Conservation (phyloP, 2,329 filamentous ascomycete genomes). For the Lecanicillium sp. region DNA sequence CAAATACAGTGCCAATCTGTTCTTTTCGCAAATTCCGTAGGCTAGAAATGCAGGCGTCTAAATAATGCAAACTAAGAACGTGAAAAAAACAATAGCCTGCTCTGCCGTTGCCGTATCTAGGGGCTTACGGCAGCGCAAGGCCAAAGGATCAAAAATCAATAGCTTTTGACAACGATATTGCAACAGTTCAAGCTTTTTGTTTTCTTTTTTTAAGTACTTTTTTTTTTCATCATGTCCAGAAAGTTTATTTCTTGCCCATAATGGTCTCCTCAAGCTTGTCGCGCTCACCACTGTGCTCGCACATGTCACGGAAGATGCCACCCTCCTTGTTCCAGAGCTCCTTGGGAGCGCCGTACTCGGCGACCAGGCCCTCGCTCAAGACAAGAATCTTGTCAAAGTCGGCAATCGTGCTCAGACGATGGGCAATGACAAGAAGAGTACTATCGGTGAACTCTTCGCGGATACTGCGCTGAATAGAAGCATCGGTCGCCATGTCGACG, state of each 20-base stretch:
- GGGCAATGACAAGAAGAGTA: conserved; percentile 68
- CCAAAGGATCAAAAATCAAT: too few relatives aligned
- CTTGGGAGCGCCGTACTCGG: conserved; percentile 58
- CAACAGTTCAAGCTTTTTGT: neutral
- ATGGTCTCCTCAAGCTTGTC: conserved; percentile 43
- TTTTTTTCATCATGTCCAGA: neutral
- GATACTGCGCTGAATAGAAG: conserved; percentile 65
- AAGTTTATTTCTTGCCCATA: conserved; percentile 15
- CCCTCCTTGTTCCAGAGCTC: conserved; percentile 50
- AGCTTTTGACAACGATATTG: too few relatives aligned
- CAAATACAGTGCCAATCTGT: neutral
- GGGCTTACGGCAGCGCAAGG: too few relatives aligned
- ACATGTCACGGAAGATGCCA: conserved; percentile 56
- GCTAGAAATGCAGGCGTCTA: neutral
- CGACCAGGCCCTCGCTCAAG: conserved; percentile 57
- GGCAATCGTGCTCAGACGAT: conserved; percentile 67
- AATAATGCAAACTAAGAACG: neutral
- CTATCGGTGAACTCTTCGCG: conserved; percentile 62
- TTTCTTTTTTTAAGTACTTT: neutral
- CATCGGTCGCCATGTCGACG: conserved; percentile 70
- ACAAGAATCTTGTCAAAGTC: conserved; percentile 72
- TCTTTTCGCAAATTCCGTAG: neutral
- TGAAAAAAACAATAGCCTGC: neutral
- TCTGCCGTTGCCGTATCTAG: neutral
- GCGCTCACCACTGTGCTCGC: conserved; percentile 52